These are phyloP conservation scores for Colletotrichum eremochloae DNA, from an alignment of 2,329 filamentous ascomycete genomes.

Conservation along the genomic window DNA sequence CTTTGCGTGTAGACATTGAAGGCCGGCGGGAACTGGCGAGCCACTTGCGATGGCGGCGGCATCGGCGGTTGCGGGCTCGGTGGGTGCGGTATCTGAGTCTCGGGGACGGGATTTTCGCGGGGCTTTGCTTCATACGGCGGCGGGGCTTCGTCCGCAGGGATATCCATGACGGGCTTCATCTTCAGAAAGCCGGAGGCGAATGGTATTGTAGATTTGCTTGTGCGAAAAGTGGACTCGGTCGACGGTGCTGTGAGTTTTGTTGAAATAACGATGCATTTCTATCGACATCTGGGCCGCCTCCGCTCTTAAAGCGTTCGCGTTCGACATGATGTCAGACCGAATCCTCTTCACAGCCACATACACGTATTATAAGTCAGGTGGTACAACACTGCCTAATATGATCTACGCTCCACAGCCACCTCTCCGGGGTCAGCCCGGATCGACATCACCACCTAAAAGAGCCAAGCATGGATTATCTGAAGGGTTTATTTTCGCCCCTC, in stretches of 20 bases:
- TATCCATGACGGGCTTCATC: constrained; percentile 20
- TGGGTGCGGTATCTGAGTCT: not conserved
- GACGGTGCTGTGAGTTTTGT: not conserved
- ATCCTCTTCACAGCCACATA: constrained; percentile 32
- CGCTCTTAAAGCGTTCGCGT: not conserved
- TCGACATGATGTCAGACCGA: constrained; percentile 24
- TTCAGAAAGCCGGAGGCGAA: not conserved
- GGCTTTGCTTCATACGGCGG: constrained; percentile 38
- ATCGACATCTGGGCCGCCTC: not conserved
- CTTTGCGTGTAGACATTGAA: constrained; percentile 42
- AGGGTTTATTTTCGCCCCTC: not conserved
- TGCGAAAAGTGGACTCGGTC: not conserved
- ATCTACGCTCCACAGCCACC: constrained; percentile 38
- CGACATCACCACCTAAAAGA: not conserved
- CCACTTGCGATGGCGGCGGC: constrained; percentile 24
- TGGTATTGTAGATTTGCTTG: constrained; percentile 11
- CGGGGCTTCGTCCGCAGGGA: constrained; percentile 30
- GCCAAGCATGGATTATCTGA: not conserved
- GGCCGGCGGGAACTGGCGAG: constrained; percentile 41
- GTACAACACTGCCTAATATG: constrained; percentile 21
- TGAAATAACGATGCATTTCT: not conserved
- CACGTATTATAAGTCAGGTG: constrained; percentile 6
- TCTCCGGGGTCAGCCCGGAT: not conserved
- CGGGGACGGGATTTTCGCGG: constrained; percentile 16
- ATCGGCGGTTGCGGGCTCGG: not conserved